Evolutionary conservation across 208 protist genomes (phyloP).

Genomic region (Wallacemonas collosoma): DNA sequence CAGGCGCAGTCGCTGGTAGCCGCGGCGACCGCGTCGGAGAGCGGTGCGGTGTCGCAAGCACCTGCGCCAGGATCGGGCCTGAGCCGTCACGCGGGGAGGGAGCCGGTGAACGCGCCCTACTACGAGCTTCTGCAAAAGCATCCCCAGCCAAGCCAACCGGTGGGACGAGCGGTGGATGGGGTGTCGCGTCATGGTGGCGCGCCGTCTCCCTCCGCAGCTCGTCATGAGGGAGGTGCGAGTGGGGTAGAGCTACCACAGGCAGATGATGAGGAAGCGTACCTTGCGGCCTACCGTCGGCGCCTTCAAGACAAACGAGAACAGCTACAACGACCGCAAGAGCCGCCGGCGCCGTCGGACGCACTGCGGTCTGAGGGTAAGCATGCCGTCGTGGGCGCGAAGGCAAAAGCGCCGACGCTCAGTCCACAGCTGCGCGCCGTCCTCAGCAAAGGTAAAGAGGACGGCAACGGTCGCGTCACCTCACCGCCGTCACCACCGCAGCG

Average conservation of each 20-base stretch:
- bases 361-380: too few relatives aligned
- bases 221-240: too few relatives aligned
- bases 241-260: too few relatives aligned
- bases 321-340: neutral
- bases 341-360: too few relatives aligned
- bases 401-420: neutral
- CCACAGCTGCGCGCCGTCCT: conserved; percentile 6
- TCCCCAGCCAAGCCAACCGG: neutral
- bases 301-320: neutral
- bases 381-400: neutral
- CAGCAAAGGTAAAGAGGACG: conserved; percentile 3
- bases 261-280: conserved; percentile 1
- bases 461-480: neutral
- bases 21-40: neutral
- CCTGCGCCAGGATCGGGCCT: neutral
- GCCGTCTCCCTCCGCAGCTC: too few relatives aligned
- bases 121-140: conserved; percentile 16
- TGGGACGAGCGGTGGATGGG: too few relatives aligned
- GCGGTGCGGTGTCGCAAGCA: neutral
- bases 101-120: conserved; percentile 15
- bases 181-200: too few relatives aligned
- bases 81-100: neutral
- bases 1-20: conserved; percentile 7
- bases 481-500: conserved; percentile 1
- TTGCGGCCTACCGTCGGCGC: conserved; percentile 14